Evolutionary conservation across 805 yeast species (phyloP), one percentile per base, ranked within the genome.

Genomic region (Saccharomycopsis microspora): DNA sequence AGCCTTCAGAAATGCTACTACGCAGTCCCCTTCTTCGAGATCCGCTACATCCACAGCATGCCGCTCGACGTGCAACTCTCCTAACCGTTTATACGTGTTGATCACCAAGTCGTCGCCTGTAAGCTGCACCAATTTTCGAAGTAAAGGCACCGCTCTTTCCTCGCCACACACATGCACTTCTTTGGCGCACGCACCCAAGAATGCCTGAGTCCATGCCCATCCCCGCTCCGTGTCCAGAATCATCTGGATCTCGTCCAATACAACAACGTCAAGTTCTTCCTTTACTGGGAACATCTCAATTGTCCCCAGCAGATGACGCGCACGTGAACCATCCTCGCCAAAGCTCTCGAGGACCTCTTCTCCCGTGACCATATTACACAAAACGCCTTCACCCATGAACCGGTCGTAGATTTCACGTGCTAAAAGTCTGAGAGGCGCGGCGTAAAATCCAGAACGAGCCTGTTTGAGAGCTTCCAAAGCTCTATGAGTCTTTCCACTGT

Each of bases 171-270:
- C 59, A 66, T 93, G 97, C 2, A 93, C 68, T 54, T 87, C 95
- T 47, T 78, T 78, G 3, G 97, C 94, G 50, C 75, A 75, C 0
- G 80, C 93, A 3, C 97, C 97, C 34, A 93, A 66, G 1, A 93
- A 66, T 0, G 95, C 97, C 55, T 79, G 78, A 0, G 97, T 83
- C 97, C 98, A 93, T 0, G 96, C 95, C 67, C 85, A 79, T 0
- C 99, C 99, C 54, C 99, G 66, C 11, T 66, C 66, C 5, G 68
- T 67, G 58, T 89, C 96, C 1, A 76, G 78, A 56, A 93, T 78
- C 97, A 93, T 88, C 62, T 93, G 98, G 54, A 93, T 90, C 61
- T 93, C 98, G 67, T 93, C 98, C 31, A 93, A 74, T 27, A 93
- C 89, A 46, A 93, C 89, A 28, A 88, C 82, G 55, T 93, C 98